Evolutionary conservation across 345 rosid species (phyloP), one percentile per base, ranked within the genome.

Genomic region (Iberis pinnata): DNA sequence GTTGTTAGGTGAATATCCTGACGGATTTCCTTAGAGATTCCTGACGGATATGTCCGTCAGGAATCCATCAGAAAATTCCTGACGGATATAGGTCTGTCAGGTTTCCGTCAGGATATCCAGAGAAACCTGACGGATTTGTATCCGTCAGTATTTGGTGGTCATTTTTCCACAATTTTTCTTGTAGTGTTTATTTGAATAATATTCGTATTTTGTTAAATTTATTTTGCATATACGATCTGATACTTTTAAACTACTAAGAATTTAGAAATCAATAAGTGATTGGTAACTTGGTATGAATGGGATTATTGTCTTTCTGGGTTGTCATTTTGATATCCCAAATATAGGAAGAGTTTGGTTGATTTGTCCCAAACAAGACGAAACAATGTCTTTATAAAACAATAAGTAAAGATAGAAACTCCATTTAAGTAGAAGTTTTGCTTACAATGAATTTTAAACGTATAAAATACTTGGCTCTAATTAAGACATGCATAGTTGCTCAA

Each of bases 401-500:
- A 37, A 60, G 29, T 27, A 48, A 48, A 60, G 10, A 49, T 29
- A 14, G 16, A 50, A 41, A 12, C 42, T 40, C 50, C 18, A 31
- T 41, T 11, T 40, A 19, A 19, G 12, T 9, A 39, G 32, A 48
- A 9, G 0, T 8, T 14, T 18, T 14, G 22, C 17, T 19, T 60
- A 3, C 26, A 31, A 6, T 8, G 3, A 31, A 8, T 14, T 11
- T 11, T n/a, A 31, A 19, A 19, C 24, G 41, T 48, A 60, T 39
- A 59, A 39, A 12, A 24, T 35, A 38, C 64, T 38, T 48, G 54
- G 55, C 14, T 13, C 40, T 17, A 27, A 38, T 14, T n/a, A n/a
- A n/a, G n/a, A 49, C 56, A 19, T 63, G 60, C 60, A 53, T 46
- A 35, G 61, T 63, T 10, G 35, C 53, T 47, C 49, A 63, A 48